phyloP scores from a whole-genome alignment of 805 yeast species.

The Cyberlindnera suaveolens region DNA sequence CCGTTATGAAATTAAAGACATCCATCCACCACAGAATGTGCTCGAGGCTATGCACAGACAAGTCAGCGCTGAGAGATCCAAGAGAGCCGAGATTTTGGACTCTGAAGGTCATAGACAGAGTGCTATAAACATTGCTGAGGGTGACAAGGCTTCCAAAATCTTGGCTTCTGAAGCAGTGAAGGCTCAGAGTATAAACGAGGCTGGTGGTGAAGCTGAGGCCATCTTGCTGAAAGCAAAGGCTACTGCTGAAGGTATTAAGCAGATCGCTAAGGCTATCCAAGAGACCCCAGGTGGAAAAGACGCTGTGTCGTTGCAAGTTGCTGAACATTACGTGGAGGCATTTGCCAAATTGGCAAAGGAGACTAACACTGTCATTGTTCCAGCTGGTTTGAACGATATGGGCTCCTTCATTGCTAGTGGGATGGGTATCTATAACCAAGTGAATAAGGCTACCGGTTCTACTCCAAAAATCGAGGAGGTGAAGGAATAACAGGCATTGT shows the following conservation, averaged over 20 bases:
- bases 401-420: slow-evolving; percentile 74
- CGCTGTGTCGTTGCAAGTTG: slow-evolving; percentile 74
- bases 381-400: slow-evolving; percentile 69
- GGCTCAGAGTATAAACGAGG: slow-evolving; percentile 55
- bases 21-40: slow-evolving; percentile 81
- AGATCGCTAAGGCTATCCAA: slow-evolving; percentile 60
- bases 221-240: slow-evolving; percentile 62
- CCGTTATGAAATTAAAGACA: slow-evolving; percentile 82
- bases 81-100: slow-evolving; percentile 82
- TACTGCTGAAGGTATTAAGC: slow-evolving; percentile 62
- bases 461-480: slow-evolving; percentile 5
- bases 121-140: slow-evolving; percentile 79
- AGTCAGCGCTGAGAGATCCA: slow-evolving; percentile 81
- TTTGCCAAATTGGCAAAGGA: slow-evolving; percentile 81
- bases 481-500: slow-evolving; percentile 1
- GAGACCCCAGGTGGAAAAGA: slow-evolving; percentile 65
- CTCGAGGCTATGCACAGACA: slow-evolving; percentile 90
- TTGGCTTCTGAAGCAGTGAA: slow-evolving; percentile 70
- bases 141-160: slow-evolving; percentile 63
- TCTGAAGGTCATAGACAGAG: slow-evolving; percentile 80
- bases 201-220: slow-evolving; percentile 72
- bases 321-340: slow-evolving; percentile 78
- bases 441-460: slow-evolving; percentile 25
- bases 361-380: slow-evolving; percentile 69
- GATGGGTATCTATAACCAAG: slow-evolving; percentile 58